Evolutionary conservation across 1,139 yeast genomes (phyloP), one percentile per base, ranked within the genome.

Genomic region (Saccharomyces hybrid): DNA sequence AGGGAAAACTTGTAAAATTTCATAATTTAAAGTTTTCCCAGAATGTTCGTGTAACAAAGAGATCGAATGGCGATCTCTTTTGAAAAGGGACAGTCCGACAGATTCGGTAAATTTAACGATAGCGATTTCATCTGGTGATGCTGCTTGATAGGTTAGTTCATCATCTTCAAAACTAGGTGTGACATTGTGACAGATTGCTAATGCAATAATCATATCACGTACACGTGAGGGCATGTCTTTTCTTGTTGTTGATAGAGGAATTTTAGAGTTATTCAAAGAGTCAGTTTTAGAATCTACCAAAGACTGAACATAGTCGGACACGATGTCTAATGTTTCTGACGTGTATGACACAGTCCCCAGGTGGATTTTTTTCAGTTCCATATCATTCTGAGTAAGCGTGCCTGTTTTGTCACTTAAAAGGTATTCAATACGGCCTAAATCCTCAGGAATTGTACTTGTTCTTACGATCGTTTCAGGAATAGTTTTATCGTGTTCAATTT

Each of bases 61-160:
- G 62, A 93, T 79, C 7, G 85, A 80, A 55, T 80, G 79, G 55
- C 99, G 80, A 69, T 95, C 99, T 64, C 99, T 81, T 64, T 83
- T 85, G 58, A 79, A 77, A 52, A 95, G 76, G 9, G 88, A 81
- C 49, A 95, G 74, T 0, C 99, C 99, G 34, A 91, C 95, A 4
- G 76, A 71, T 59, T 88, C 95, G 1, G 97, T 88, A 74, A 90
- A 95, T 66, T 86, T 86, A 29, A 95, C 98, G 61, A 95, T 93
- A 21, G 99, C 99, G 60, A 93, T 84, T 70, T 95, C 99, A 74
- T 95, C 99, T 0, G 99, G 99, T 0, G 98, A 91, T 0, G 98
- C 97, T 0, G 99, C 99, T 71, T 95, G 99, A 68, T 91, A 95
- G 1, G 89, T 79, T 8, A 88, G 68, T 52, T 73, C 78, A 4